Base-by-base conservation (phyloP, 768 basidiomycete species). In the Boletus reticuloceps region DNA sequence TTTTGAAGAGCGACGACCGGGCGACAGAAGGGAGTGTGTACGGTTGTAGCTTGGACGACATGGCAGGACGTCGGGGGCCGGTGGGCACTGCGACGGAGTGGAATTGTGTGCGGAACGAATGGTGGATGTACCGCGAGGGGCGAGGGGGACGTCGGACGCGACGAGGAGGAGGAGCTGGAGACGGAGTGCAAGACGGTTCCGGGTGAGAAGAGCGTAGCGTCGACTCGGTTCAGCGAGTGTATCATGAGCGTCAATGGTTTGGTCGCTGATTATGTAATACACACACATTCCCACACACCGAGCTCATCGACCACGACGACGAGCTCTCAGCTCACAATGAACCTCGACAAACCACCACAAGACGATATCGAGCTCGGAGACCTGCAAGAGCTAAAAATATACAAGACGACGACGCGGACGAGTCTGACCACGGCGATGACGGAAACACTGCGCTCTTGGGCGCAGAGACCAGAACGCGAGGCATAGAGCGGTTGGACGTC, bases 1-100 rank as follows among this genome's bases (percentile, higher is more conserved):
- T 82, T 75, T 82, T 85, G 65, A 89, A 74, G 53, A 91, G 73
- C 54, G 77, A 67, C 39, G 88, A 87, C 57, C 79, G 81, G 55
- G 84, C 74, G 58, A 71, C 62, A n/a, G 77, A 68, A 45, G 80
- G 79, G 38, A 70, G 66, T 53, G 75, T 59, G 71, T 78, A 90
- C 47, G 73, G 72, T 53, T 74, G 68, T 52, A 88, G 75, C 69
- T 75, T 83, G 53, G 84, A 81, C 69, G 85, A 79, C 88, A 89
- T 89, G 69, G 58, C 63, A 47, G 58, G 55, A 58, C 62, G 64
- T 54, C 64, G 60, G 61, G 57, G 55, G 51, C 54, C 63, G 52
- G 42, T 42, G 45, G 52, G 57, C 42, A 25, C 57, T 38, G 50
- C 37, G 58, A 42, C 49, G 48, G 56, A 16, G 44, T 22, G 16